A percentile compares a stretch with the other conserved stretches of the same genome.
phyloP scores from a whole-genome alignment of 768 basidiomycete species.

The Boletus subcaerulescens region DNA sequence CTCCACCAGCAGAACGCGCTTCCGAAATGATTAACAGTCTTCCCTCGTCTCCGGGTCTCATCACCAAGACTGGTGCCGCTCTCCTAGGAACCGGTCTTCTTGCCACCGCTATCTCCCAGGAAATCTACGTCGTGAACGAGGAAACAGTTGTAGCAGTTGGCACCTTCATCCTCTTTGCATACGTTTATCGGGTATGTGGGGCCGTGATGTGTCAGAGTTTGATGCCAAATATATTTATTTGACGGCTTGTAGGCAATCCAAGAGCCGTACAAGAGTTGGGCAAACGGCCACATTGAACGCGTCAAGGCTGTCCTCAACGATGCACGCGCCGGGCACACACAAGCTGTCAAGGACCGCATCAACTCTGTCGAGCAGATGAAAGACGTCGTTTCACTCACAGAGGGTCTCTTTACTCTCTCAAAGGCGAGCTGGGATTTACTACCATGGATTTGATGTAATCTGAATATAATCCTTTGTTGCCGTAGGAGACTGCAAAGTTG shows the following conservation, averaged over 20 bases:
- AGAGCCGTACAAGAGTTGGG: slow-evolving; percentile 92
- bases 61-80: slow-evolving; percentile 94
- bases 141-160: slow-evolving; percentile 88
- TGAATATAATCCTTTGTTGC: not conserved
- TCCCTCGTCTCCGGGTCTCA: slow-evolving; percentile 78
- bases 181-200: slow-evolving; percentile 69
- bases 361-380: slow-evolving; percentile 90
- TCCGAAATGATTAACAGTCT: slow-evolving; percentile 86
- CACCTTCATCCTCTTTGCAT: slow-evolving; percentile 77
- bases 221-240: slow-evolving; percentile 13
- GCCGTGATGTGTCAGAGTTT: not conserved
- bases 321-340: slow-evolving; percentile 86
- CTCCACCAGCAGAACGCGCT: slow-evolving; percentile 82
- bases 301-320: slow-evolving; percentile 78
- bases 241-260: slow-evolving; percentile 54
- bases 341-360: slow-evolving; percentile 92
- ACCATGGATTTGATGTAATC: not conserved
- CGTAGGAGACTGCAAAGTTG: slow-evolving; percentile 85
- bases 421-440: slow-evolving; percentile 51
- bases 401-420: slow-evolving; percentile 87
- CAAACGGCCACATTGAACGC: slow-evolving; percentile 79
- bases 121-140: slow-evolving; percentile 97
- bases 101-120: slow-evolving; percentile 93
- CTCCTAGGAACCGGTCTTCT: slow-evolving; percentile 85
- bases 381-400: slow-evolving; percentile 89